A percentile compares a stretch with the other conserved stretches of the same genome.
These are phyloP conservation scores for Candida arabinofermentans DNA, from an alignment of 805 yeast genomes.

Conservation along the genomic window DNA sequence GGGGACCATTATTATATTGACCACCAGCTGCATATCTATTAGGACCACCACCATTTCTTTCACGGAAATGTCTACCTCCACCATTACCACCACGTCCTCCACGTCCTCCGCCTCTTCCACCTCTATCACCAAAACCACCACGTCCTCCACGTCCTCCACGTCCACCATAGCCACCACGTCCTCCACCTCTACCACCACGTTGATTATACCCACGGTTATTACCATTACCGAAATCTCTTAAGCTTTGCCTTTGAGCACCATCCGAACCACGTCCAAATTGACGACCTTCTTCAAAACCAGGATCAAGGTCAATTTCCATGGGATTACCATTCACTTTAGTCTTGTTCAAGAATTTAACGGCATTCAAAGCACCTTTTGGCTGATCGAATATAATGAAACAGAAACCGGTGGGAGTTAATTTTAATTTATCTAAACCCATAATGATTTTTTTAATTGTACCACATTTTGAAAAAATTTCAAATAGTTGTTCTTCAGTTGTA, in stretches of 20 bases:
- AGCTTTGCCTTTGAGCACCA: constrained; percentile 76
- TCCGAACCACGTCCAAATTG: constrained; percentile 91
- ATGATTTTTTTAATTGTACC: constrained; percentile 77
- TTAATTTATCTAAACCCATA: constrained; percentile 92
- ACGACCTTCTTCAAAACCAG: constrained; percentile 93
- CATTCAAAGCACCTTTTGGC: constrained; percentile 70
- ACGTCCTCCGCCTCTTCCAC: constrained; percentile 9
- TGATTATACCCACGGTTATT: constrained; percentile 8
- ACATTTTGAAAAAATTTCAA: constrained; percentile 78
- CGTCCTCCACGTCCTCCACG: constrained; percentile 6
- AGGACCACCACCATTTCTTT: neutral
- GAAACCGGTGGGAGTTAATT: constrained; percentile 94
- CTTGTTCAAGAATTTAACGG: constrained; percentile 76
- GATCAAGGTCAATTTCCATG: constrained; percentile 87
- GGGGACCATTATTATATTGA: neutral
- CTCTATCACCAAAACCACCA: constrained; percentile 12
- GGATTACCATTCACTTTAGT: constrained; percentile 81
- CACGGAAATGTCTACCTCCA: constrained; percentile 1
- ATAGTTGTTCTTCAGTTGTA: constrained; percentile 93
- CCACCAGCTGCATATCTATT: constrained; percentile 4
- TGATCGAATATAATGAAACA: constrained; percentile 80
- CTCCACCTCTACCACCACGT: constrained; percentile 20
- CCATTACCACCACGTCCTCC: constrained; percentile 7
- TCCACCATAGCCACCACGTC: constrained; percentile 8
- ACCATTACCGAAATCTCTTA: constrained; percentile 11